Evolutionary conservation across 73 alveolate species (phyloP).

Genomic region (Tetrahymena malaccensis): DNA sequence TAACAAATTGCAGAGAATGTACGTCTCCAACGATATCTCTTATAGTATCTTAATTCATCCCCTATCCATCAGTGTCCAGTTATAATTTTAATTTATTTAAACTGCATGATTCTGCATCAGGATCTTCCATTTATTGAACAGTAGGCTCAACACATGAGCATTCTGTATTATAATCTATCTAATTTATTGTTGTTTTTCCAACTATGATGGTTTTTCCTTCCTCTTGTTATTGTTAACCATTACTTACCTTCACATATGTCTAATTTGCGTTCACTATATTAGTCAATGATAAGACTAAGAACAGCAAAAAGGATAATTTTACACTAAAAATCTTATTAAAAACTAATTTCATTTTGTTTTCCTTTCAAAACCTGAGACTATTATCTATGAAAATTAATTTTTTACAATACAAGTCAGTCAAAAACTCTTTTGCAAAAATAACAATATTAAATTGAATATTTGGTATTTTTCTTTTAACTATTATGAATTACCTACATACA

Average conservation of each 20-base stretch:
- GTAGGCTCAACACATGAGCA: slow-evolving; percentile 36
- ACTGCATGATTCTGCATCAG: slow-evolving; percentile 44
- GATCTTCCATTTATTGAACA: not conserved
- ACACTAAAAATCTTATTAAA: not conserved
- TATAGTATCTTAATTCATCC: slow-evolving; percentile 42
- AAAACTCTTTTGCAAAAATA: not conserved
- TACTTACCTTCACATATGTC: not conserved
- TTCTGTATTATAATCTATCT: slow-evolving; percentile 15
- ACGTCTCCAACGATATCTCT: slow-evolving; percentile 49
- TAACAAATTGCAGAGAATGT: slow-evolving; percentile 25
- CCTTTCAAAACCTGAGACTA: not conserved
- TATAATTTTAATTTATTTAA: slow-evolving; percentile 44
- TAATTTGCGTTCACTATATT: not conserved
- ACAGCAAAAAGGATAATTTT: not conserved
- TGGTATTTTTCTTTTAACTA: not conserved
- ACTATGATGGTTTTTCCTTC: not conserved
- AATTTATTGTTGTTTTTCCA: not conserved
- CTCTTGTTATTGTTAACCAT: not conserved
- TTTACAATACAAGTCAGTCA: not conserved
- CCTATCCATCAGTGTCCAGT: slow-evolving; percentile 58
- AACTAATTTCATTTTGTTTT: not conserved
- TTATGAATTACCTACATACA: too few relatives aligned
- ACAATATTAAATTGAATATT: not conserved
- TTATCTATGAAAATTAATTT: not conserved
- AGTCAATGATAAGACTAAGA: not conserved